These are phyloP conservation scores for Cordyceps cateniannulata DNA, from an alignment of 2,329 filamentous ascomycete genomes.

Conservation along the genomic window DNA sequence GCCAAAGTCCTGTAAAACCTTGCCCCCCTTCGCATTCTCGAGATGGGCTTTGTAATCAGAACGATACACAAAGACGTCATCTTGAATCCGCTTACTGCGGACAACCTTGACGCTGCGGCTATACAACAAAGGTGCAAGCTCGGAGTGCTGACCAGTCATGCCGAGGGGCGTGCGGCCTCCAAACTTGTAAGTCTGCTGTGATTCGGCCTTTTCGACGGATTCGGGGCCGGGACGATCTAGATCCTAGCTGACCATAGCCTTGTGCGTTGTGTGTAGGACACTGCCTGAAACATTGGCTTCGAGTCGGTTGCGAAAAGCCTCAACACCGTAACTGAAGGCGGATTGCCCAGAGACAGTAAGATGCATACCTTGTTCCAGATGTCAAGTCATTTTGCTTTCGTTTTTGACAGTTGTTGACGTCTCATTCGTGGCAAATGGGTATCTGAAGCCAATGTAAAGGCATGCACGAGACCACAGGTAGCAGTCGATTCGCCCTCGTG, in stretches of 20 bases:
- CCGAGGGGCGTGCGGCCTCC: no score
- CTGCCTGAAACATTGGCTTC: slow-evolving; percentile 19
- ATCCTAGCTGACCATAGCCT: slow-evolving; percentile 41
- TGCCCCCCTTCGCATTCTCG: neutral
- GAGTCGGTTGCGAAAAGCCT: slow-evolving; percentile 41
- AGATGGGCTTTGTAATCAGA: neutral
- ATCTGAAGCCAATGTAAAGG: slow-evolving; percentile 12
- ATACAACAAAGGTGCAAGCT: no score
- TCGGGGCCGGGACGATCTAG: no score
- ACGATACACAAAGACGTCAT: no score
- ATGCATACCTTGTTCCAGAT: slow-evolving; percentile 34
- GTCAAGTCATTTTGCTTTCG: slow-evolving; percentile 23
- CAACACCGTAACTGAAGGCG: slow-evolving; percentile 52
- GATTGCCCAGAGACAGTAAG: slow-evolving; percentile 31
- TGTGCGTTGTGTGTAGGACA: slow-evolving; percentile 44
- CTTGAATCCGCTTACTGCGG: no score
- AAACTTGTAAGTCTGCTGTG: no score
- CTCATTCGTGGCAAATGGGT: slow-evolving; percentile 14
- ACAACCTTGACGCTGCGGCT: no score
- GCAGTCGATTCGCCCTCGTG: slow-evolving; percentile 16
- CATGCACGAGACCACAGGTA: neutral
- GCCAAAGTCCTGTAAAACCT: neutral
- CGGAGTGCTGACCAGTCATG: no score
- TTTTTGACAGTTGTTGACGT: slow-evolving; percentile 6
- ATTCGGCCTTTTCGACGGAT: no score